These are phyloP conservation scores for Elsinoe perseae DNA, from an alignment of 2,329 filamentous ascomycete species.

Conservation along the genomic window DNA sequence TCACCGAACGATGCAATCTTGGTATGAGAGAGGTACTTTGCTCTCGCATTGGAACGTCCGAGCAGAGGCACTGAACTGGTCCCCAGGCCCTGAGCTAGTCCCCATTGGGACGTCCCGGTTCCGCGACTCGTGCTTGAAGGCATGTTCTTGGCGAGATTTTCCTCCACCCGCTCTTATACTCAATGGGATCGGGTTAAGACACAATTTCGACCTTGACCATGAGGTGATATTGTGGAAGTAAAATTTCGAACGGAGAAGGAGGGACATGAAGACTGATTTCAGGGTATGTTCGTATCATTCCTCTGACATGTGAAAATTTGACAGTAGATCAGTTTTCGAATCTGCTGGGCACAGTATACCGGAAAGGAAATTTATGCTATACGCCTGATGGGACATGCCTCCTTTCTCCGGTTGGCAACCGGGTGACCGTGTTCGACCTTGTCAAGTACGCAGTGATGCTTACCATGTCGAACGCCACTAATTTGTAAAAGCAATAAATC, in stretches of 20 bases:
- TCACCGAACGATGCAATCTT: constrained; percentile 15
- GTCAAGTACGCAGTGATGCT: constrained; percentile 60
- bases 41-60: constrained; percentile 15
- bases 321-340: constrained; percentile 78
- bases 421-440: constrained; percentile 91
- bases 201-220: neutral
- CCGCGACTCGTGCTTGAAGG: neutral
- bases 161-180: constrained; percentile 1
- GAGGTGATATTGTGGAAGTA: neutral
- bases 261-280: constrained; percentile 96
- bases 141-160: constrained; percentile 12
- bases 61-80: constrained; percentile 13
- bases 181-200: neutral
- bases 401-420: constrained; percentile 91
- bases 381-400: constrained; percentile 93
- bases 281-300: constrained; percentile 54
- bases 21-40: constrained; percentile 2
- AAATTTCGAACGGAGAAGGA: neutral
- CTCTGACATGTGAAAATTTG: constrained; percentile 19
- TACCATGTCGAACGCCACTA: neutral
- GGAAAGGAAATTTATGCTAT: constrained; percentile 94
- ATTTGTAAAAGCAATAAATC: constrained; percentile 65
- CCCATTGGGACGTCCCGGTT: neutral
- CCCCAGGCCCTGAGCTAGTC: neutral
- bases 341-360: constrained; percentile 94